Evolutionary conservation across 345 rosid species (phyloP), one percentile per base, ranked within the genome.

Genomic region (Ceriops zippeliana): DNA sequence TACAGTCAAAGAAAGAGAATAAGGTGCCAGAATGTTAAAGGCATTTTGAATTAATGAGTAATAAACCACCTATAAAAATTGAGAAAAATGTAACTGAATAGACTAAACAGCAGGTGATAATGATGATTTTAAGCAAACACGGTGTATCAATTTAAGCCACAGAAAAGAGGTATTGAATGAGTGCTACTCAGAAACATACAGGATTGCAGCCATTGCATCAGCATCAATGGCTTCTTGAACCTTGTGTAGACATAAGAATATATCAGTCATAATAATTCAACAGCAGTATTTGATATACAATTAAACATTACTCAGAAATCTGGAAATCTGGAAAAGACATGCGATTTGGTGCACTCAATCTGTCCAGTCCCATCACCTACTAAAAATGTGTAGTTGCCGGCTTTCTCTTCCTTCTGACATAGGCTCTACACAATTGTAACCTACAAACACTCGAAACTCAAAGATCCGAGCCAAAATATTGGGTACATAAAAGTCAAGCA

Each of bases 361-460:
- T 79, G 81, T 73, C 92, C 96, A 0, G 96, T 93, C 67, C 98
- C 95, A 42, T 91, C 98, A 68, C 91, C 96, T 47, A 88, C 72
- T 22, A 84, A 73, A 67, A 91, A 83, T 31, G 89, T 80, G 67
- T 87, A 81, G 67, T 91, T 90, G 35, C 87, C 84, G 64, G 86
- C 81, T 72, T 85, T 82, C 70, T 85, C 90, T 63, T 92, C 97
- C 83, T 86, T 86, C 56, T 81, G 86, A 75, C 78, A 67, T 26
- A 93, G 82, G 61, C 79, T 82, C 62, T 92, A 95, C 70, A 91
- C 84, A 7, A 91, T 67, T 65, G 83, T 69, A 47, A 68, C 49
- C 49, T 13, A 13, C 49, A 42, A 13, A 13, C 19, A 13, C 49
- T 42, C 17, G 15, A 42, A 42, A 42, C 49, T 42, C 19, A 42